These are phyloP conservation scores for Hanseniaspora sp. DNA, from an alignment of 1,139 yeast species.

Conservation along the genomic window DNA sequence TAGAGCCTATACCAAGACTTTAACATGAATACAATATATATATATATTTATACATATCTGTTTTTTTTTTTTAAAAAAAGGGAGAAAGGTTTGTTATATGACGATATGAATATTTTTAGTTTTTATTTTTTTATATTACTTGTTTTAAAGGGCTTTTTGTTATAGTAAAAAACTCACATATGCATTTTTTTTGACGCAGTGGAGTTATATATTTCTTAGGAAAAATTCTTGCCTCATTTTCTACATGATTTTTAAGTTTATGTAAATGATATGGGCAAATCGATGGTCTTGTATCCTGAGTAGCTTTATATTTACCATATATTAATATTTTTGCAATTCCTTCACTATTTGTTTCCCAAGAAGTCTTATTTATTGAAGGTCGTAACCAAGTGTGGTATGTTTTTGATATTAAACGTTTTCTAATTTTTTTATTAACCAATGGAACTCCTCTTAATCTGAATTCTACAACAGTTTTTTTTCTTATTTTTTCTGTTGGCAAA, in stretches of 20 bases:
- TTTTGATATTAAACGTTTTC: not conserved
- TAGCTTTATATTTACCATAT: constrained; percentile 2
- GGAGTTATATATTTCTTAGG: not conserved
- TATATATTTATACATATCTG: too few relatives aligned
- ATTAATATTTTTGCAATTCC: not conserved
- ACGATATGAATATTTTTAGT: not conserved
- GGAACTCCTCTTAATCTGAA: not conserved
- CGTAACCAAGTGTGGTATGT: constrained; percentile 9
- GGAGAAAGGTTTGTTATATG: not conserved
- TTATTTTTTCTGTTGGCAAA: not conserved
- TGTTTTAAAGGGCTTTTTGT: constrained; percentile 5
- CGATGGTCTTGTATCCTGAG: not conserved
- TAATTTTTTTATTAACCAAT: not conserved
- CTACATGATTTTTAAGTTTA: not conserved
- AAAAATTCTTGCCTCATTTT: not conserved
- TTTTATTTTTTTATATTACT: not conserved
- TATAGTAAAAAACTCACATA: constrained; percentile 10
- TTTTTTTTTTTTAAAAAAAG: not conserved
- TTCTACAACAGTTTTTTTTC: not conserved
- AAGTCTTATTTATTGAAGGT: not conserved
- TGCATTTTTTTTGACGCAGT: constrained; percentile 2
- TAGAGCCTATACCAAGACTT: not conserved
- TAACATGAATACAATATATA: not conserved
- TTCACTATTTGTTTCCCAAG: not conserved
- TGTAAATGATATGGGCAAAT: not conserved